Base-by-base conservation (phyloP, 805 yeast genomes). In the Tetrapisispora namnaoensis region DNA sequence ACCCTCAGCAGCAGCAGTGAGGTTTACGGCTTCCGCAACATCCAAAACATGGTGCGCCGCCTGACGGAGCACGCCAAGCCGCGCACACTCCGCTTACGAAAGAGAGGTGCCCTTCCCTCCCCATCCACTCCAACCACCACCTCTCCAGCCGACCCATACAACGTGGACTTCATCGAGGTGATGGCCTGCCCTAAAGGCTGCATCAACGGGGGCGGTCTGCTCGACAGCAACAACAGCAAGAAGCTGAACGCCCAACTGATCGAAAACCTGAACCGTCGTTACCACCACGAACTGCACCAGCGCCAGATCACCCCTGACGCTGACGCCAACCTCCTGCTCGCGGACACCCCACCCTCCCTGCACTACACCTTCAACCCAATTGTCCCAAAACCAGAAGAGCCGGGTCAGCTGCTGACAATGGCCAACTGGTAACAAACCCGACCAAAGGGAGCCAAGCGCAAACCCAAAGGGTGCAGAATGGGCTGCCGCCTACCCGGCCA, bases 111-210 rank as follows among this genome's bases (percentile, higher is more conserved):
- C 36, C 28, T 20, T 18, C 45, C 18, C 7, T 5, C 20, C 13
- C 17, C 73, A 38, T 74, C 69, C 2, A 73, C 75, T 6, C 13
- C 24, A 14, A 53, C 56, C 17, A 62, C 53, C 44, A 58, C 52
- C 50, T 54, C 46, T 10, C 48, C 49, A 7, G 70, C 55, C 1
- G 90, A 86, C 51, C 84, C 91, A 0, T 66, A 77, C 32, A 72
- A 70, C 38, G 82, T 86, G 56, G 93, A 87, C 53, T 86, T 84
- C 56, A 86, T 91, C 6, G 99, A 93, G 59, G 84, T 93, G 42
- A 91, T 89, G 96, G 99, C 99, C 0, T 93, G 99, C 65, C 99
- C 99, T 6, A 89, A 87, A 28, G 99, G 99, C 1, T 93, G 98
- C 61, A 86, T 90, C 49, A 93, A 91, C 60, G 99, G 99, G 11